Conservation (phyloP, 192 early-diverging fungal species). For the Spizellomyces punctatus region DNA sequence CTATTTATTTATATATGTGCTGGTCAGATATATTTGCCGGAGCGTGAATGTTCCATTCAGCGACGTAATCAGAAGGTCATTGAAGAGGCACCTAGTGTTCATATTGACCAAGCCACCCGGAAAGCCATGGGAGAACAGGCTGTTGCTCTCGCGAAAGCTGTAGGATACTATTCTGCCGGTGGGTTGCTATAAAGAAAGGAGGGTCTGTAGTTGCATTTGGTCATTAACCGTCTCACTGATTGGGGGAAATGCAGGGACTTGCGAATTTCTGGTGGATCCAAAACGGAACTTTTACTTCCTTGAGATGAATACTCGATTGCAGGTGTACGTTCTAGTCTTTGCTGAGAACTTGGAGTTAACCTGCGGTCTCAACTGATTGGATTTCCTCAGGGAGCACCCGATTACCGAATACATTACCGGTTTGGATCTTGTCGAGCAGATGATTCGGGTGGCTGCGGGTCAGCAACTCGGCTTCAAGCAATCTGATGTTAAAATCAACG, state of each 20-base stretch:
- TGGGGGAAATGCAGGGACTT: constrained; percentile 55
- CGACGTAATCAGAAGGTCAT: constrained; percentile 98
- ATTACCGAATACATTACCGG: constrained; percentile 96
- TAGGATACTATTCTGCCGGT: constrained; percentile 93
- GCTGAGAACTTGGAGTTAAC: not conserved
- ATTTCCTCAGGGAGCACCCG: constrained; percentile 75
- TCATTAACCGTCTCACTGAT: no score
- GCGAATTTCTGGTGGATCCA: constrained; percentile 90
- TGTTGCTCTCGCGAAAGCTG: constrained; percentile 61
- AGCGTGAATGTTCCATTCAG: constrained; percentile 98
- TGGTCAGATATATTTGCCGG: constrained; percentile 70
- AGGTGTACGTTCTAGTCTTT: constrained; percentile 62
- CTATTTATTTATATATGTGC: not conserved
- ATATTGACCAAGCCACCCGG: constrained; percentile 38
- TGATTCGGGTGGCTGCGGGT: constrained; percentile 89
- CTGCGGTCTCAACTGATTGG: not conserved
- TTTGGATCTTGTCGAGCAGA: constrained; percentile 91
- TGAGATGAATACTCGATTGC: constrained; percentile 96
- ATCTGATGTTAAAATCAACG: constrained; percentile 74
- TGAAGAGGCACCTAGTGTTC: constrained; percentile 87
- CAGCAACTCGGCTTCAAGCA: constrained; percentile 74
- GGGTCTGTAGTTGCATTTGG: constrained; percentile 23
- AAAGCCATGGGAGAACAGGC: constrained; percentile 54
- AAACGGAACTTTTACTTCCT: constrained; percentile 92
- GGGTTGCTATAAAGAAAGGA: constrained; percentile 67